Conservation (phyloP, 2,329 filamentous ascomycete genomes). For the Alternaria rosae region DNA sequence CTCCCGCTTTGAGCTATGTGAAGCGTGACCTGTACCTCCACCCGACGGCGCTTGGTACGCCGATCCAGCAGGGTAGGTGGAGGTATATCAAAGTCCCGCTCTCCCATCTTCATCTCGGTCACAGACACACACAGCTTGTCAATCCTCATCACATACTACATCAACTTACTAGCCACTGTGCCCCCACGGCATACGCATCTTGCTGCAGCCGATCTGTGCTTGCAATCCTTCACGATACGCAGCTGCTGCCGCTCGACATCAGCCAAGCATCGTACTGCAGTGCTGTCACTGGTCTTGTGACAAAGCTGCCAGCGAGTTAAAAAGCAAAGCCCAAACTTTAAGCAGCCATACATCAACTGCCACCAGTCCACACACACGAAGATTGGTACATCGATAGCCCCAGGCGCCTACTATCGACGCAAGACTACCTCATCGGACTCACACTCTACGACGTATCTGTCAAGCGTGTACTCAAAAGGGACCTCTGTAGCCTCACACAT, state of each 20-base stretch:
- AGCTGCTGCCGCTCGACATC: constrained; percentile 24
- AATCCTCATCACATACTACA: constrained; percentile 29
- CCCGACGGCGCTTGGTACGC: constrained; percentile 28
- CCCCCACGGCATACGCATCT: constrained; percentile 42
- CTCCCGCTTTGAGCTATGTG: constrained; percentile 28
- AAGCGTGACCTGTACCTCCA: constrained; percentile 38
- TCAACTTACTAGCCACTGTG: constrained; percentile 15
- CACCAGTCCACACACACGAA: constrained; percentile 27
- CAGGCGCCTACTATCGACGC: constrained; percentile 24
- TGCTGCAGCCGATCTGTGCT: constrained; percentile 34
- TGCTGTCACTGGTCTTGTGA: constrained; percentile 47
- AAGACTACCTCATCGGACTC: constrained; percentile 29
- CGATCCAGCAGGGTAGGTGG: constrained; percentile 32
- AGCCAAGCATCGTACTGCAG: constrained; percentile 44
- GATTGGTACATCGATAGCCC: constrained; percentile 29
- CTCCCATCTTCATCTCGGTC: constrained; percentile 22
- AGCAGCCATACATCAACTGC: constrained; percentile 34
- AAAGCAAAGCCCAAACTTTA: constrained; percentile 30
- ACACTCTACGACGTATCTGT: constrained; percentile 12
- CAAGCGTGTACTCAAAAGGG: constrained; percentile 34
- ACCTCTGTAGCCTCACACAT: constrained; percentile 45
- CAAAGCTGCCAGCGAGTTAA: constrained; percentile 32
- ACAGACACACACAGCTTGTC: constrained; percentile 18
- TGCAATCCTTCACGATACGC: constrained; percentile 30
- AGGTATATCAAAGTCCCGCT: constrained; percentile 45